Conservation (phyloP, 169 alveolate species). For the Plasmodium vivax region DNA sequence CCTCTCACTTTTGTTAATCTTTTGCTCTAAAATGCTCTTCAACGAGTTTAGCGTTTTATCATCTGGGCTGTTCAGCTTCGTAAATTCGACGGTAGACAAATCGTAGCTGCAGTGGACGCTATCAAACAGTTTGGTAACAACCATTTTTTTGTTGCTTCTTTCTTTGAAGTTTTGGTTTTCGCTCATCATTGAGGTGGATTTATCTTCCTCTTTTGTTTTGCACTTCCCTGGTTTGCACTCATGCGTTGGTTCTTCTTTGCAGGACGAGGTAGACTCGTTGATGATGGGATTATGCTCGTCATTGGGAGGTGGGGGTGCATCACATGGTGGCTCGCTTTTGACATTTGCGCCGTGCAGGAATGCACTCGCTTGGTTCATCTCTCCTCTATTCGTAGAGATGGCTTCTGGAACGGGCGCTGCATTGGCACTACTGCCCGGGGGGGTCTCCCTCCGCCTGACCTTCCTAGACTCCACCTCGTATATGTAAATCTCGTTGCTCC, state of each 20-base stretch:
- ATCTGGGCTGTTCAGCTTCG: conserved; percentile 26
- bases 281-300: not conserved
- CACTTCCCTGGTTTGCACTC: not conserved
- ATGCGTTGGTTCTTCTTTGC: not conserved
- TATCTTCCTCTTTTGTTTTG: not conserved
- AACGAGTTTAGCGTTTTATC: conserved; percentile 16
- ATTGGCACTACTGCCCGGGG: not conserved
- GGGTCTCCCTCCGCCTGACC: not conserved
- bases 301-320: not conserved
- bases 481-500: conserved; percentile 53
- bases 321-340: not conserved
- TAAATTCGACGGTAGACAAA: conserved; percentile 26
- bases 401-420: not conserved
- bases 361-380: not conserved
- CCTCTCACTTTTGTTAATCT: conserved; percentile 25
- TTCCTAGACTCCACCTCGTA: conserved; percentile 47
- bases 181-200: not conserved
- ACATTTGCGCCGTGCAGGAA: not conserved
- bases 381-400: not conserved
- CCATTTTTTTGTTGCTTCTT: conserved; percentile 21
- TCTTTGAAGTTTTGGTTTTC: not conserved
- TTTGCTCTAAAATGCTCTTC: conserved; percentile 30
- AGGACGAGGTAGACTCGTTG: not conserved
- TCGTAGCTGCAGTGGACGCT: conserved; percentile 53
- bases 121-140: conserved; percentile 47